Conservation (phyloP, 306 rosid genomes). For the Acacia confusa region DNA sequence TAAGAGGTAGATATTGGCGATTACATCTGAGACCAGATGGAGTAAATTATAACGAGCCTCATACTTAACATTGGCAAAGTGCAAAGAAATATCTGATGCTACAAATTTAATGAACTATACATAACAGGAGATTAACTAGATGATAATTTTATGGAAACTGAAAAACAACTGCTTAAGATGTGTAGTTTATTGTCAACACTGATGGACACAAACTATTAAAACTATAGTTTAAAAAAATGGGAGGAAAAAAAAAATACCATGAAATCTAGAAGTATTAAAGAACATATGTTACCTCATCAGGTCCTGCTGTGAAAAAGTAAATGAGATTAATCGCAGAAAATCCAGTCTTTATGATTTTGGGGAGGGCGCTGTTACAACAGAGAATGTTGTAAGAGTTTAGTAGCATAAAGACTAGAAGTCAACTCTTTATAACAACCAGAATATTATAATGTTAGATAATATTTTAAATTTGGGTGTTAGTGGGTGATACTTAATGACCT, state of each 20-base stretch:
- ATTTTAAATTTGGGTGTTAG: background rate
- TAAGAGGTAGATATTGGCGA: background rate
- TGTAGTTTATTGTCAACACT: background rate
- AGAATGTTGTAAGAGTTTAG: conserved; percentile 30
- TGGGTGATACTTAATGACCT: background rate
- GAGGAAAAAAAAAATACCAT: background rate
- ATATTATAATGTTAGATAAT: background rate
- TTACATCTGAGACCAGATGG: background rate
- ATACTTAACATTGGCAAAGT: background rate
- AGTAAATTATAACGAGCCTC: background rate
- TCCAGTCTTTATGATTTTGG: conserved; percentile 97
- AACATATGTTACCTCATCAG: conserved; percentile 81
- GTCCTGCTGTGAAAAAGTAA: conserved; percentile 98
- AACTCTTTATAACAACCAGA: conserved; percentile 16
- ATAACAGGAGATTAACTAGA: background rate
- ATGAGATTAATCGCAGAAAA: conserved; percentile 96
- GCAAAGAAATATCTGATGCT: background rate
- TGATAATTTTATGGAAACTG: background rate
- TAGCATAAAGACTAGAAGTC: conserved; percentile 10
- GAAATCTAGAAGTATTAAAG: conserved; percentile 7
- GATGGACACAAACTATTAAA: background rate
- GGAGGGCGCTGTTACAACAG: conserved; percentile 69
- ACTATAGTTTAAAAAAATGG: background rate
- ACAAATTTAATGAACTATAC: background rate
- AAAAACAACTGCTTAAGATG: background rate